phyloP scores from a whole-genome alignment of 441 rosid genomes.

The Corymbia citriodora region DNA sequence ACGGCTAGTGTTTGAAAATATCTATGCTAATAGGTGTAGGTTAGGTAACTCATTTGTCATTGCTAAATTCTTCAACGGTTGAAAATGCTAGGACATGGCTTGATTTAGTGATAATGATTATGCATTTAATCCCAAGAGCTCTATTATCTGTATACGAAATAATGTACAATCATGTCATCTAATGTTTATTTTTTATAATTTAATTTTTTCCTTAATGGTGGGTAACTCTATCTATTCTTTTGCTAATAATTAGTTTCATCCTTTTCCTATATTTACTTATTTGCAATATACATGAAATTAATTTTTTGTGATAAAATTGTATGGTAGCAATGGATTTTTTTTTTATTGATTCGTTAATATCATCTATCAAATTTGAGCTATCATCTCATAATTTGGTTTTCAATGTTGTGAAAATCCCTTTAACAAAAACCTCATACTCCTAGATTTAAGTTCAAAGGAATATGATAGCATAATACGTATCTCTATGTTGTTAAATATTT shows the following conservation, averaged over 20 bases:
- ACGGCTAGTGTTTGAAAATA: neutral
- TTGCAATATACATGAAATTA: neutral
- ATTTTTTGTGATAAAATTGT: neutral
- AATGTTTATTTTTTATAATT: neutral
- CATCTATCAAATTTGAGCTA: neutral
- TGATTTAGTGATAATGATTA: neutral
- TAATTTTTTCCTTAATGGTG: neutral
- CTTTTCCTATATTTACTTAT: neutral
- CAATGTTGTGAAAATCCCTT: neutral
- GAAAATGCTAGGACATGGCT: neutral
- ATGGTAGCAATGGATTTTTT: too few species aligned
- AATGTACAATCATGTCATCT: neutral
- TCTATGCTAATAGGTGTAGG: neutral
- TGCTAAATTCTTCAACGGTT: neutral
- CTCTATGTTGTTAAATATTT: neutral
- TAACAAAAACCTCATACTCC: neutral
- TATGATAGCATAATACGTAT: neutral
- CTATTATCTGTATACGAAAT: neutral
- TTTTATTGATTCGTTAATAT: neutral
- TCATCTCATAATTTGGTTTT: neutral
- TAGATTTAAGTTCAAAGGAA: neutral
- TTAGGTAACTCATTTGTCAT: neutral
- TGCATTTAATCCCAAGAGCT: neutral
- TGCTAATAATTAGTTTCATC: neutral
- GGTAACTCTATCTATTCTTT: neutral